Base-by-base conservation (phyloP, 208 protist genomes). In the Phytomonas sp. region DNA sequence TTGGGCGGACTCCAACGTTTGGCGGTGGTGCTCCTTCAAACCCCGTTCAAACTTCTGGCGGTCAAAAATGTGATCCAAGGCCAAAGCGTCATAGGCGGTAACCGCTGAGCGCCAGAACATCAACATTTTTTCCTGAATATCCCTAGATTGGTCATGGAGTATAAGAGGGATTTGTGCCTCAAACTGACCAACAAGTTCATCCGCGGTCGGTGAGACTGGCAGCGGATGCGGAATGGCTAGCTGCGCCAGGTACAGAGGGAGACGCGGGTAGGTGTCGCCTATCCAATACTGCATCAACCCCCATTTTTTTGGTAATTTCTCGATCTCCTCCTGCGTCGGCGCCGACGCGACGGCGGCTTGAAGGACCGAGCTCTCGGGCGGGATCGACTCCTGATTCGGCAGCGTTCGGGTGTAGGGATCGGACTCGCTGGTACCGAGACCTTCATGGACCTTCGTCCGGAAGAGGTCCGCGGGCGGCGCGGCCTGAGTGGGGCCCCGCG, bases 371-470 rank as follows among this genome's bases (percentile, higher is more conserved):
- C 72, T 85, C 67, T 85, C 85, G 4, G 87, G 85, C 29, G 78
- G 65, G 13, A 62, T 61, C 33, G 84, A 91, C 62, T 71, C 76
- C 46, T 83, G 70, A 63, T 95, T 95, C 0, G 87, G 87, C 53
- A 93, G 76, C 15, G 85, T 93, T 37, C 90, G 83, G 13, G 78
- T 11, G 75, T 95, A 95, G 1, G 90, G 90, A 65, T 95, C 90
- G 15, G 64, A 68, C 23, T 67, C 81, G 33, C 84, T 79, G 2
- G 90, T 95, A 20, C 90, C 90, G 31, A 89, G 82, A 32, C 90
- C 90, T 43, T 93, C 76, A 69, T 95, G 83, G 28, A 93, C 80
- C 28, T 80, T 78, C 0, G 87, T 93, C 31, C 80, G 85, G 62
- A 87, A 82, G 20, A 95, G 79, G 72, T 95, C 90, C 0, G 89